Evolutionary conservation across 2,329 filamentous ascomycete genomes (phyloP).

Genomic region (Phialocephala sp.): DNA sequence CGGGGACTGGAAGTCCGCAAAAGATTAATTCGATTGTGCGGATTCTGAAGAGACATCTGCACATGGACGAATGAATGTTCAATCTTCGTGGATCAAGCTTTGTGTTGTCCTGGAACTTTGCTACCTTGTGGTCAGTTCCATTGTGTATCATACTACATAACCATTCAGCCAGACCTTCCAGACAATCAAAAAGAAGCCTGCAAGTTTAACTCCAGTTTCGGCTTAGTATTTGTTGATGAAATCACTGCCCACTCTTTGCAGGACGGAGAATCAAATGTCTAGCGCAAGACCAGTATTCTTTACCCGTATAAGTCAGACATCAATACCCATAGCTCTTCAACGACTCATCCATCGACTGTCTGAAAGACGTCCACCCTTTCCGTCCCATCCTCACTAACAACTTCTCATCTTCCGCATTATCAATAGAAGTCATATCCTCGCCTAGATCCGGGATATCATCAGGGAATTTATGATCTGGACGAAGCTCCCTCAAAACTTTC

Average conservation of each 20-base stretch:
- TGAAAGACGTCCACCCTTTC: conserved; percentile 28
- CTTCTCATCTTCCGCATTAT: conserved; percentile 9
- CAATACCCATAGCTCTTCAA: conserved; percentile 5
- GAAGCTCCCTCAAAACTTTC: background rate
- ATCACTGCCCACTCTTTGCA: too few species aligned
- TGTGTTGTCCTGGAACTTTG: too few species aligned
- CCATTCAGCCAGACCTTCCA: too few species aligned
- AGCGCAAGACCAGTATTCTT: background rate
- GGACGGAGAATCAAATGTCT: background rate
- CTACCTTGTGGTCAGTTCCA: too few species aligned
- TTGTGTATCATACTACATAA: too few species aligned
- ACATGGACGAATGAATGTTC: too few species aligned
- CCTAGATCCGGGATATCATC: background rate
- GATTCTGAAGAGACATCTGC: too few species aligned
- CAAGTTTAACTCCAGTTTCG: background rate
- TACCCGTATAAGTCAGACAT: background rate
- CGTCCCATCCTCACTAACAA: conserved; percentile 23
- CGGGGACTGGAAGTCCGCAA: too few species aligned
- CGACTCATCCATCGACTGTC: conserved; percentile 18
- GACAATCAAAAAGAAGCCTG: background rate
- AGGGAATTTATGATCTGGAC: background rate
- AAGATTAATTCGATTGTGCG: too few species aligned
- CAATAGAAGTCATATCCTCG: background rate
- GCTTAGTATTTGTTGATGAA: background rate
- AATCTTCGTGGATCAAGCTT: too few species aligned